These are phyloP conservation scores for Plasmodium inui DNA, from an alignment of 169 alveolate genomes.

Conservation along the genomic window DNA sequence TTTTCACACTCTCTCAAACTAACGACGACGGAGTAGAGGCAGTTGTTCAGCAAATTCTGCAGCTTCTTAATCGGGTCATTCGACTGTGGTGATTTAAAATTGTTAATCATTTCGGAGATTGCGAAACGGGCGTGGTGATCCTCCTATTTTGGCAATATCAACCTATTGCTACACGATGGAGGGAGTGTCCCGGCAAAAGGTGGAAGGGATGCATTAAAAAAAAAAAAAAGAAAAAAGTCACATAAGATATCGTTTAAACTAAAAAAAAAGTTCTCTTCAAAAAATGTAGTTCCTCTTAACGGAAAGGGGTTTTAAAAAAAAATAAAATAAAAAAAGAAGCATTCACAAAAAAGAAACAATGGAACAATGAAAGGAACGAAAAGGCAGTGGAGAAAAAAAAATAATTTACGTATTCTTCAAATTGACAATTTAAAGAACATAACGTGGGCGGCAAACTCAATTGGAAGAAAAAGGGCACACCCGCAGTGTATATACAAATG, in stretches of 20 bases:
- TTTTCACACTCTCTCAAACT: not conserved
- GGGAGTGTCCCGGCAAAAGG: not conserved
- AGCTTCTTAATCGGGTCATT: slow-evolving; percentile 66
- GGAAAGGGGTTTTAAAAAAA: not conserved
- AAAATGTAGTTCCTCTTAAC: not conserved
- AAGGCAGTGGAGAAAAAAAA: not conserved
- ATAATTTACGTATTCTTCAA: not conserved
- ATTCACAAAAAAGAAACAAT: not conserved
- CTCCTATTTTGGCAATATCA: not conserved
- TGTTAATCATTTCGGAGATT: slow-evolving; percentile 52
- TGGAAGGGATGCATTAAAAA: not conserved
- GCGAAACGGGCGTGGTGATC: not conserved
- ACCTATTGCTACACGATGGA: not conserved
- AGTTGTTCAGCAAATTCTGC: slow-evolving; percentile 60
- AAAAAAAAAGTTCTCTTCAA: not conserved
- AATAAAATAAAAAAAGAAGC: not conserved
- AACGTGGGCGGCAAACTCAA: not conserved
- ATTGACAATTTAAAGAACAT: not conserved
- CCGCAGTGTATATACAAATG: not conserved
- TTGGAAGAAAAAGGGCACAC: not conserved
- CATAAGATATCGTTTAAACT: not conserved
- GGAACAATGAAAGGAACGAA: not conserved
- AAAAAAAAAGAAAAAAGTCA: not conserved
- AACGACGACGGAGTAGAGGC: slow-evolving; percentile 46
- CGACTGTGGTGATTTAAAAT: slow-evolving; percentile 40